Evolutionary conservation across 2,329 filamentous ascomycete genomes (phyloP), one percentile per base, ranked within the genome.

Genomic region (Verticillium nubilum): DNA sequence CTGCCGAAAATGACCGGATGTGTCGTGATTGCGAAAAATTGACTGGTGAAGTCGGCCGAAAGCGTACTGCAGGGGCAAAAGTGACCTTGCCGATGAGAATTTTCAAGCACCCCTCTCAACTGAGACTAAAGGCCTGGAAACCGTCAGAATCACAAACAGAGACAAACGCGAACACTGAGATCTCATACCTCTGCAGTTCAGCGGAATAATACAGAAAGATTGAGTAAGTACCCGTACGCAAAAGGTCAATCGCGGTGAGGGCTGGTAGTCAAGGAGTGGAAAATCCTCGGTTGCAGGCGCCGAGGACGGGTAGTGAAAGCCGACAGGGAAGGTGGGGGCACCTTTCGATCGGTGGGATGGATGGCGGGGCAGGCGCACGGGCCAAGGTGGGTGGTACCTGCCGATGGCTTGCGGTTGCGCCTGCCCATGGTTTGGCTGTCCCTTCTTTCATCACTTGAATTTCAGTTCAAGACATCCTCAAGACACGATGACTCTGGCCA

Each of bases 41-140:
- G 33, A 57, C 50, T 58, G 58, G 57, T 61, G 35, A 54, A 31
- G 52, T n/a, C 31, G 17, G 23, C 19, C 19, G n/a, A 47, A 23
- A 47, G 42, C 9, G 42, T 47, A 23, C 19, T 12, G 31, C 15
- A 28, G 28, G 54, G 5, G n/a, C 42, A 52, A 35, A 35, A 52
- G 26, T 42, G 52, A 29, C 17, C 15, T 35, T 13, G 35, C 7
- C 2, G 35, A n/a, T 42, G 42, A 47, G 42, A 47, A 47, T 47
- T 47, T 47, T 47, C 42, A 47, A 25, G 9, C 19, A 23, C 42
- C n/a, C 5, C 42, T 13, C 42, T 47, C 9, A 9, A 47, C n/a
- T 47, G 42, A 23, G 23, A n/a, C n/a, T 23, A 10, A 19, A 23
- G 19, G 10, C n/a, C 42, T 47, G 42, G 3, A 25, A 9, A 23